Base-by-base conservation (phyloP, 495 filamentous ascomycete genomes). In the Wilcoxina mikolae region DNA sequence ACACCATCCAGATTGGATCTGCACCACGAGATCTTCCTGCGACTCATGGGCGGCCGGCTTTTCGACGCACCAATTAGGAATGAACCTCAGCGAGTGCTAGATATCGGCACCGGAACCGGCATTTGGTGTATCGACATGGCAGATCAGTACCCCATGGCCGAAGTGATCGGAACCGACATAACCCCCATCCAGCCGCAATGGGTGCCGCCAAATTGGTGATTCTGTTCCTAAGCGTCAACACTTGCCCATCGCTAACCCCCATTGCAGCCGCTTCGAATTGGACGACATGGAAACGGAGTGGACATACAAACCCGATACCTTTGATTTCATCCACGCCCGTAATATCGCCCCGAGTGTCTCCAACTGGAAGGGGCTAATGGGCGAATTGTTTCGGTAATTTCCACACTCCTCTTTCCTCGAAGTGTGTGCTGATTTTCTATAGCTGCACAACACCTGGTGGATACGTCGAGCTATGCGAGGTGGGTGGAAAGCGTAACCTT, bases 51-150 rank as follows among this genome's bases (percentile, higher is more conserved):
- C 9, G 64, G 70, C 54, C 60, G 66, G 17, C 59, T 77, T 23
- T 73, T 71, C 22, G 59, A 67, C 12, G 70, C 66, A 1, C 71
- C 71, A 18, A 56, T 75, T 18, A 57, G 57, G 15, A 60, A 53
- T 24, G 52, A 65, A 29, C 12, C 67, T 64, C 15, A 70, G 68
- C 71, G 66, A 31, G 73, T 78, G 9, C 65, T 80, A 4, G 76
- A 80, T 49, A 65, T 94, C 44, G 89, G 89, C 22, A 86, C 82
- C 56, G 89, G 89, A 11, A 94, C 89, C 0, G 88, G 89, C 3
- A 89, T 94, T 44, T 95, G 89, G 89, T 76, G 79, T 22, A 89
- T 93, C 60, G 83, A 93, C 58, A 81, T 94, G 69, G 84, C 84
- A 54, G 78, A 83, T 51, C 76, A 77, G 66, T 83, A 80, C 59